Evolutionary conservation across 345 rosid species (phyloP).

Genomic region (Brassica cretica): DNA sequence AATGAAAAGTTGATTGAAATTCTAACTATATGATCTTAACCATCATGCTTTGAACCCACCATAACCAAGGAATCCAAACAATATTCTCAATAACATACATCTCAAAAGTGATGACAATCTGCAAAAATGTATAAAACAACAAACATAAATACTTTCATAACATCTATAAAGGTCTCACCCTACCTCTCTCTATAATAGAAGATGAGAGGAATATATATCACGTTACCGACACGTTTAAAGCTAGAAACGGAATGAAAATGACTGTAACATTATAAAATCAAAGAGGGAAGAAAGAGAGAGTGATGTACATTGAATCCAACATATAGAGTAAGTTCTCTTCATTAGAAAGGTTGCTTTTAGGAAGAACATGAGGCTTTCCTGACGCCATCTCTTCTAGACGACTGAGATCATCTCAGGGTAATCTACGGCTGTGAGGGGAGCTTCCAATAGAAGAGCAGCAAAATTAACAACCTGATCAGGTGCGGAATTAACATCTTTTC

Average conservation of each 20-base stretch:
- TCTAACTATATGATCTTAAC: not conserved
- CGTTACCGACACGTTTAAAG: not conserved
- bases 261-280: not conserved
- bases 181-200: no score
- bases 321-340: not conserved
- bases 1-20: not conserved
- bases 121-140: no score
- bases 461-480: no score
- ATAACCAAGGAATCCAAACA: not conserved
- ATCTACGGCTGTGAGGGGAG: no score
- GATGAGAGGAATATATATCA: no score
- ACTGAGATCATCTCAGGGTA: not conserved
- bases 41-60: not conserved
- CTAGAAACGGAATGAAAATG: not conserved
- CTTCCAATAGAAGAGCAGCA: no score
- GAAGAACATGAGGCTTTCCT: not conserved
- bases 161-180: no score
- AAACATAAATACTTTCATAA: no score
- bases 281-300: not conserved
- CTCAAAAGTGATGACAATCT: not conserved
- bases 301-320: not conserved
- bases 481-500: no score
- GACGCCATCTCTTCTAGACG: not conserved
- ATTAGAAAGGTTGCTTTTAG: not conserved
- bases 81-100: not conserved